Evolutionary conservation across 257 asterid species (phyloP), one percentile per base, ranked within the genome.

Genomic region (Solanum lignicaule): DNA sequence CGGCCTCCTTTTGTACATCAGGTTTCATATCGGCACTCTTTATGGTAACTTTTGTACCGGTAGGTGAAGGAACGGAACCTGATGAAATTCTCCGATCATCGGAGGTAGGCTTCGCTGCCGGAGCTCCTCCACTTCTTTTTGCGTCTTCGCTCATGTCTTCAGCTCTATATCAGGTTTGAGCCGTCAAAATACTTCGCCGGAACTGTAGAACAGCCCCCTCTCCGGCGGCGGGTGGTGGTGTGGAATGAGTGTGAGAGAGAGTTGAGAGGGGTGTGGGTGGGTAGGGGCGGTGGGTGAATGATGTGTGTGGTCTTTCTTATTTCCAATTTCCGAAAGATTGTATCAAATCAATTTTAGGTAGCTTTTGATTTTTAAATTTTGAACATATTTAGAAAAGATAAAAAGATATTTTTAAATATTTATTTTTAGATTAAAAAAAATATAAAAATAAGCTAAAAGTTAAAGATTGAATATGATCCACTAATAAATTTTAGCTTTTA

Each of bases 11-110:
- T 95, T 97, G 99, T 85, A 97, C 87, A 85, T 97, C 99, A 43
- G 94, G 96, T 88, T 95, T 95, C 99, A 97, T 97, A 88, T 97
- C 99, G 2, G 99, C 98, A 89, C 98, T 97, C 91, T 97, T 97
- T 62, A 97, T 95, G 87, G 91, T 87, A 83, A 93, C 94, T 87
- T 97, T 97, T 91, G 94, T 93, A 29, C 92, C 94, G 55, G 93
- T 33, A 38, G 90, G 83, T 31, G 86, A 41, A 32, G 91, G 83
- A 21, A 83, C 89, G 66, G 98, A 89, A 83, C 92, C 93, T 87
- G 94, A 87, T 39, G 93, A 87, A 18, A 93, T 88, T 88, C 91
- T 92, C 88, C 95, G 97, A 90, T 94, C 98, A 46, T 91, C 94
- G 91, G 91, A 9, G 83, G 92, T 86, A 55, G 93, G 71, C 88